These are phyloP conservation scores for Coccomyxa sp. DNA, from an alignment of 139 green algal genomes.

Conservation along the genomic window DNA sequence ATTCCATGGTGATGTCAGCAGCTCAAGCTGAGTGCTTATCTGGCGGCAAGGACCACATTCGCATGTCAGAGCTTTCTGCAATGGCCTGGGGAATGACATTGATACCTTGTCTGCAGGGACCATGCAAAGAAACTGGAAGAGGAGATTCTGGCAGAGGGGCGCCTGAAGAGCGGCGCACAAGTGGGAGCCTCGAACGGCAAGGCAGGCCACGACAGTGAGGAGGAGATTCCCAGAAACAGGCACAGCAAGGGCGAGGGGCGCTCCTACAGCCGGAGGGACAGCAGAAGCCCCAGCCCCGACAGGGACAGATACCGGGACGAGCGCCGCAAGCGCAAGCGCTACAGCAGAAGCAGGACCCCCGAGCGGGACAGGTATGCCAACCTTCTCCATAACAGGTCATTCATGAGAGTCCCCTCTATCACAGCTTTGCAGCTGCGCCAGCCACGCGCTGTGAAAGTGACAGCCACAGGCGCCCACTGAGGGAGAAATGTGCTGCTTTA, in stretches of 20 bases:
- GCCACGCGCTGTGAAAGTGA: too few relatives aligned
- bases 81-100: not conserved
- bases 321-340: conserved; percentile 4
- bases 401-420: too few relatives aligned
- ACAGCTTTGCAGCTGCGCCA: too few relatives aligned
- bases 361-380: conserved; percentile 3
- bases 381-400: too few relatives aligned
- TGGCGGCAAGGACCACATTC: too few relatives aligned
- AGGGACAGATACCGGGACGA: conserved; percentile 16
- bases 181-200: not conserved
- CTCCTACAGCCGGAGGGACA: not conserved
- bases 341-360: conserved; percentile 13
- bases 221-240: not conserved
- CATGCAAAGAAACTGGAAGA: conserved; percentile 64
- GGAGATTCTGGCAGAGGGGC: conserved; percentile 51
- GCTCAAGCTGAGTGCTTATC: too few relatives aligned
- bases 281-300: conserved; percentile 29
- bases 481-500: too few relatives aligned
- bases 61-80: not conserved
- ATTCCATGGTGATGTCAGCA: too few relatives aligned
- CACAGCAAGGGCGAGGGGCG: not conserved
- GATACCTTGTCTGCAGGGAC: conserved; percentile 26
- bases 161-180: not conserved
- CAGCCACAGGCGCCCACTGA: too few relatives aligned
- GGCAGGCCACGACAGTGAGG: not conserved